Percentiles rank a stretch among this genome's conserved stretches.
These are phyloP conservation scores for Hypoxylon lienhwacheense DNA, from an alignment of 495 filamentous ascomycete species.

Conservation along the genomic window DNA sequence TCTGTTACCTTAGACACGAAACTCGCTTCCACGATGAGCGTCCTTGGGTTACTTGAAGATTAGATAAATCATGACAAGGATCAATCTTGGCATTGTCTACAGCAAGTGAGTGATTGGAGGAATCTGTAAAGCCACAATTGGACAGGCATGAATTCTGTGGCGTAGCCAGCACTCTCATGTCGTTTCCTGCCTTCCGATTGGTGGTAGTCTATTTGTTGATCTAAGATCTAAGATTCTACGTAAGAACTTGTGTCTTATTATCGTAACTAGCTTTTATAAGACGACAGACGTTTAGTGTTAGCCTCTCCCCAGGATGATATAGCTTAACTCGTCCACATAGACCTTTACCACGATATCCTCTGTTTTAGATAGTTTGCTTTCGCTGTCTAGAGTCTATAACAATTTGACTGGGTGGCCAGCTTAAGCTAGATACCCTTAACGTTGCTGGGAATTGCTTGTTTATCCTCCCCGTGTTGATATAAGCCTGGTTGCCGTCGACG, in stretches of 20 bases:
- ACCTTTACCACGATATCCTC: background rate
- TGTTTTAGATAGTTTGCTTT: background rate
- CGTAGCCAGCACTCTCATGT: too few species aligned
- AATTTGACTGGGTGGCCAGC: background rate
- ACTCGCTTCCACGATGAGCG: too few species aligned
- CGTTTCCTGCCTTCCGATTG: too few species aligned
- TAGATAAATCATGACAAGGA: background rate
- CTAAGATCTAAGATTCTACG: background rate
- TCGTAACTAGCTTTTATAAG: background rate
- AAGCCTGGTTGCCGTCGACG: background rate
- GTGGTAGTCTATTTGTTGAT: background rate
- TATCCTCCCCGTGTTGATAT: background rate
- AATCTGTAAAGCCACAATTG: constrained; percentile 5
- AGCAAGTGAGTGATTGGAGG: background rate
- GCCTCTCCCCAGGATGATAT: background rate
- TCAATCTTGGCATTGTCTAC: background rate
- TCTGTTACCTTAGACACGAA: too few species aligned
- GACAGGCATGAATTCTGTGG: constrained; percentile 1
- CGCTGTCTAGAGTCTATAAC: background rate
- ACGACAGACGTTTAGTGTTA: background rate
- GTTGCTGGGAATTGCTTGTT: background rate
- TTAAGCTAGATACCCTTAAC: too few species aligned
- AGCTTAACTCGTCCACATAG: background rate
- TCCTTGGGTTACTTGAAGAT: too few species aligned
- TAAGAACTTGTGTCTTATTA: constrained; percentile 3